Evolutionary conservation across 2,329 filamentous ascomycete genomes (phyloP).

Genomic region (Chrysoporthe deuterocubensis): DNA sequence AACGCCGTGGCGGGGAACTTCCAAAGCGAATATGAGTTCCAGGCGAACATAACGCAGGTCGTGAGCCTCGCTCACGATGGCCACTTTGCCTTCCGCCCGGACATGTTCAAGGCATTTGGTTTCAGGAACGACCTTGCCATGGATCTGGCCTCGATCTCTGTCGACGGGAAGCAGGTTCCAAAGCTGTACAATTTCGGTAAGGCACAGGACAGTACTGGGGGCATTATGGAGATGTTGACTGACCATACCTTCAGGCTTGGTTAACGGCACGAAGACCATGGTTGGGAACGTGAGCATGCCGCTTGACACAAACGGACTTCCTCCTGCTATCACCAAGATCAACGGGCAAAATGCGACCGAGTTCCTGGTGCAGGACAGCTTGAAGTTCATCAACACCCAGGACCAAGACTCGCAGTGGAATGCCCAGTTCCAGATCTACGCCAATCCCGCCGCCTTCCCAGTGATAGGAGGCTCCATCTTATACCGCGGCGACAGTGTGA

Average conservation of each 20-base stretch:
- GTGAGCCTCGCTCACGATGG: conserved; percentile 65
- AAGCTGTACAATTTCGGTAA: conserved; percentile 57
- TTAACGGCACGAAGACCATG: conserved; percentile 40
- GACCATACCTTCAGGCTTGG: conserved; percentile 33
- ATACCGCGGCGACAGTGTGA: conserved; percentile 38
- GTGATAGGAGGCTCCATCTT: conserved; percentile 34
- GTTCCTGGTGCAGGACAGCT: conserved; percentile 52
- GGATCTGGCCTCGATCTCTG: conserved; percentile 62
- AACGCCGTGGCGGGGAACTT: conserved; percentile 49
- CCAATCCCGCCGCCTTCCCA: conserved; percentile 30
- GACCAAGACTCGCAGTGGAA: conserved; percentile 61
- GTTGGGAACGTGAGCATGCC: conserved; percentile 23
- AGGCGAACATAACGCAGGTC: conserved; percentile 56
- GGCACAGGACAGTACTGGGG: conserved; percentile 21
- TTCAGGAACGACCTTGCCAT: conserved; percentile 41
- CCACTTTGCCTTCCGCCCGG: conserved; percentile 62
- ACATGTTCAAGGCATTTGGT: conserved; percentile 57
- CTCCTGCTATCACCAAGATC: conserved; percentile 57
- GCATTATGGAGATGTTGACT: background rate
- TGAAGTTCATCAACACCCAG: conserved; percentile 52
- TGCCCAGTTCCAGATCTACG: conserved; percentile 36
- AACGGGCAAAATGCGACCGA: conserved; percentile 58
- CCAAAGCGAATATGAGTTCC: conserved; percentile 58
- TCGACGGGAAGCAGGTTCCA: conserved; percentile 61
- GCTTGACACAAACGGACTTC: conserved; percentile 31